Percentiles rank a stretch among this genome's conserved stretches.
Conservation (phyloP, 2,329 filamentous ascomycete species). For the Volutella citrinella region DNA sequence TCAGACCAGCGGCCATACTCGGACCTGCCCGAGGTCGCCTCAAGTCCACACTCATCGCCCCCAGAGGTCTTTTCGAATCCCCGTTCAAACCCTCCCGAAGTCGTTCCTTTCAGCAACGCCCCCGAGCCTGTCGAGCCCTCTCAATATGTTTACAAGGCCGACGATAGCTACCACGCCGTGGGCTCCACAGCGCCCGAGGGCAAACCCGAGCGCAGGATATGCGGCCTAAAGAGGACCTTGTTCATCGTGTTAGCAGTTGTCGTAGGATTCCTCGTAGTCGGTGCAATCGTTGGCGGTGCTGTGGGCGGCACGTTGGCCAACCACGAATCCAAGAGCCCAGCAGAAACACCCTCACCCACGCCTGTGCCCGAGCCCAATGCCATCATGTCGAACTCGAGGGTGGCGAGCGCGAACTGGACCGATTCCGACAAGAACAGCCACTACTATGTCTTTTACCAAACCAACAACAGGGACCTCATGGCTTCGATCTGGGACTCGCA, state of each 20-base stretch:
- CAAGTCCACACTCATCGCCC: too few relatives aligned
- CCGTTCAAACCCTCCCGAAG: too few relatives aligned
- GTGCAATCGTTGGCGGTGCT: constrained; percentile 6
- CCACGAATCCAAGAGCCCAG: not conserved
- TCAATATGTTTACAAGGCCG: too few relatives aligned
- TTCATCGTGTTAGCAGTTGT: constrained; percentile 1
- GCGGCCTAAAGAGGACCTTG: constrained; percentile 3
- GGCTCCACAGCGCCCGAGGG: too few relatives aligned
- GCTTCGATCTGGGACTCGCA: constrained; percentile 3
- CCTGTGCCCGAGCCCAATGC: not conserved
- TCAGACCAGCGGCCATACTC: too few relatives aligned
- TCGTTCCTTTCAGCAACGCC: too few relatives aligned
- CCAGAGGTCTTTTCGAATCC: too few relatives aligned
- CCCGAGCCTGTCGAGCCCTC: too few relatives aligned
- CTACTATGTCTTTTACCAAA: constrained; percentile 7
- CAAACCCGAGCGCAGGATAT: constrained; percentile 2
- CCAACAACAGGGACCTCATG: not conserved
- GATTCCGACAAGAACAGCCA: constrained; percentile 2
- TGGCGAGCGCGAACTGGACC: constrained; percentile 7
- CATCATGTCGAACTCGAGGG: not conserved
- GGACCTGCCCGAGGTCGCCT: too few relatives aligned
- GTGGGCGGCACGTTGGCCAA: constrained; percentile 1
- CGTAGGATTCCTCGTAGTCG: constrained; percentile 1
- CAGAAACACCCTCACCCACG: not conserved
- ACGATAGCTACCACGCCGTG: too few relatives aligned